These are phyloP conservation scores for Chalaropsis thielavioides DNA, from an alignment of 2,329 filamentous ascomycete genomes.

Conservation along the genomic window DNA sequence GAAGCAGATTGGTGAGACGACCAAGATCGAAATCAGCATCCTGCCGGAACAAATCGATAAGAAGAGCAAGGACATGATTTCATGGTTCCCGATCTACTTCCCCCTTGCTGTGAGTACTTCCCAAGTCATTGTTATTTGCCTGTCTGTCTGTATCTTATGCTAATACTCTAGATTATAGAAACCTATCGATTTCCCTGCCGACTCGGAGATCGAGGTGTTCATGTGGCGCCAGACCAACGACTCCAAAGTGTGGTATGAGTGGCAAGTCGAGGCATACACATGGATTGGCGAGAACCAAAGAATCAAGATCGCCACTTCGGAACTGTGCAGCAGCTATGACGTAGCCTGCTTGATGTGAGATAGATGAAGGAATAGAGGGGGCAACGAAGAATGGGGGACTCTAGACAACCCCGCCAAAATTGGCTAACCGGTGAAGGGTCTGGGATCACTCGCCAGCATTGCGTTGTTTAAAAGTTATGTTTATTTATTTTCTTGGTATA, in stretches of 20 bases:
- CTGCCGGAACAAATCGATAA: slow-evolving; percentile 80
- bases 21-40: slow-evolving; percentile 73
- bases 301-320: slow-evolving; percentile 51
- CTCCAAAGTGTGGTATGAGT: slow-evolving; percentile 96
- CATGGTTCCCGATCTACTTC: slow-evolving; percentile 98
- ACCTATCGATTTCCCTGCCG: slow-evolving; percentile 71
- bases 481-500: not conserved
- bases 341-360: slow-evolving; percentile 55
- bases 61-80: slow-evolving; percentile 97
- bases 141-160: not conserved
- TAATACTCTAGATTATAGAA: slow-evolving; percentile 37
- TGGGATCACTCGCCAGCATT: not conserved
- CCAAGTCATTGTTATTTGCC: not conserved
- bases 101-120: slow-evolving; percentile 61
- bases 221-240: slow-evolving; percentile 97
- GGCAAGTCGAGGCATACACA: slow-evolving; percentile 76
- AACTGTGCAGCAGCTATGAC: slow-evolving; percentile 53
- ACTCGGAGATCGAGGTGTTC: slow-evolving; percentile 72
- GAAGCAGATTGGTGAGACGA: slow-evolving; percentile 25
- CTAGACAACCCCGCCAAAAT: not conserved
- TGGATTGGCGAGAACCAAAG: slow-evolving; percentile 45
- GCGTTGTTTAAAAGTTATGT: not conserved
- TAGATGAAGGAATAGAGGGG: not conserved
- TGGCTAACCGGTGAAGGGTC: not conserved
- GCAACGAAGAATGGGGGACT: not conserved